Conservation (phyloP, 2,329 filamentous ascomycete genomes). For the Verticillium zaregamsianum region DNA sequence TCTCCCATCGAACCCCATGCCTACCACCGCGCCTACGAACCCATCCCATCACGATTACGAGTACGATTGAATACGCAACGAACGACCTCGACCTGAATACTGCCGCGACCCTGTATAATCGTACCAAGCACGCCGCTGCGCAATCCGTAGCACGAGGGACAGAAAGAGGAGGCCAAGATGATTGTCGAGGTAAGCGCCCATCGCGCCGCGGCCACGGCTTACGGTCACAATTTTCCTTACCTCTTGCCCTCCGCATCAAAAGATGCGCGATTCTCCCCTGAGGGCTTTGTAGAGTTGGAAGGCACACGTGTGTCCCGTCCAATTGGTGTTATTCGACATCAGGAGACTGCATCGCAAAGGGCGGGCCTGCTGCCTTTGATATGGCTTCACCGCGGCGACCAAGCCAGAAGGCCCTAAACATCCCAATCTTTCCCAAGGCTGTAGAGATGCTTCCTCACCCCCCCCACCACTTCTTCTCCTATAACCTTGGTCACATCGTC, state of each 20-base stretch:
- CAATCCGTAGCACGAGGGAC: neutral
- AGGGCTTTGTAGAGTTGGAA: neutral
- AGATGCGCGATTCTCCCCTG: neutral
- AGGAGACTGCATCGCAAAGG: conserved; percentile 4
- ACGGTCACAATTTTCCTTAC: neutral
- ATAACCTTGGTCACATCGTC: neutral
- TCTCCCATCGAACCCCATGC: neutral
- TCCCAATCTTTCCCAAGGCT: neutral
- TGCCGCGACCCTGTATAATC: neutral
- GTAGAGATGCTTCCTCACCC: no score
- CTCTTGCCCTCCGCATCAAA: neutral
- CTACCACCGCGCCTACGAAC: neutral
- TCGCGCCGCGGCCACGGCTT: neutral
- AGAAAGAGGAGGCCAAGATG: conserved; percentile 20
- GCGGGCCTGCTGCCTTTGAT: neutral
- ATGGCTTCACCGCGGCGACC: neutral
- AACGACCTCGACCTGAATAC: neutral
- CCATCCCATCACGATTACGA: neutral
- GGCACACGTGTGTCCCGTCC: neutral
- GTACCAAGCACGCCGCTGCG: neutral
- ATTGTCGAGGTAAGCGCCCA: conserved; percentile 28
- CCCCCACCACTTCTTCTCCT: neutral
- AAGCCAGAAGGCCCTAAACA: neutral
- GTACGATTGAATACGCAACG: neutral
- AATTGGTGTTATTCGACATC: conserved; percentile 6